Base-by-base conservation (phyloP, 1,139 yeast species). In the Meyerozyma sp. region DNA sequence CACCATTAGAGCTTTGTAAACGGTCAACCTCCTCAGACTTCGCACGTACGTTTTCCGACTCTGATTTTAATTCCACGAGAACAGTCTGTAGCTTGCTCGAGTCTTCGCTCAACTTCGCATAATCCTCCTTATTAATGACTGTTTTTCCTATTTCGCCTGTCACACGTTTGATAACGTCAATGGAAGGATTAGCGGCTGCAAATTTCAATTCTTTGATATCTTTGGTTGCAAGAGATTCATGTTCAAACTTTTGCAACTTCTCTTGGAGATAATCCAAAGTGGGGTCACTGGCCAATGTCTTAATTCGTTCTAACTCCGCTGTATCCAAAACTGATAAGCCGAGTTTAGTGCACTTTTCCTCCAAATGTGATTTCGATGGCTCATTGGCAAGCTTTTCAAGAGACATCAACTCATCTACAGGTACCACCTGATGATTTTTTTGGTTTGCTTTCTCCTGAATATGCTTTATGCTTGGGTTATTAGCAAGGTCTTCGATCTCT, bases 391-490 rank as follows among this genome's bases (percentile, higher is more conserved):
- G 44, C 46, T 1, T 28, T 25, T 5, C 54, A 45, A 62, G 48
- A 23, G 44, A 44, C 35, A 48, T 48, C 20, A 56, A 51, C 21
- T 65, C 67, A 40, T 64, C 70, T 10, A 43, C 39, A n/a, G 23
- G 63, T 43, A 57, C 51, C 36, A 59, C 53, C 2, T 62, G 62
- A 28, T 54, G 56, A 3, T 51, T 48, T 13, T 47, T 42, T 2
- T 66, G 51, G 9, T 51, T 30, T 1, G 74, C 74, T 48, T 65
- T 68, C 5, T 57, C 51, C n/a, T 44, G 42, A 16, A 76, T 49
- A 39, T 66, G 65, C 1, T 59, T 58, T n/a, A 61, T 30, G 2
- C 62, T 43, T 23, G 67, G 67, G 6, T 52, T 38, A 8, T 48
- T 39, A 5, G 59, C 53, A 34, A 34, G 40, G 16, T 30, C 4